These are phyloP conservation scores for Leccinum imitatum DNA, from an alignment of 768 basidiomycete genomes.

Conservation along the genomic window DNA sequence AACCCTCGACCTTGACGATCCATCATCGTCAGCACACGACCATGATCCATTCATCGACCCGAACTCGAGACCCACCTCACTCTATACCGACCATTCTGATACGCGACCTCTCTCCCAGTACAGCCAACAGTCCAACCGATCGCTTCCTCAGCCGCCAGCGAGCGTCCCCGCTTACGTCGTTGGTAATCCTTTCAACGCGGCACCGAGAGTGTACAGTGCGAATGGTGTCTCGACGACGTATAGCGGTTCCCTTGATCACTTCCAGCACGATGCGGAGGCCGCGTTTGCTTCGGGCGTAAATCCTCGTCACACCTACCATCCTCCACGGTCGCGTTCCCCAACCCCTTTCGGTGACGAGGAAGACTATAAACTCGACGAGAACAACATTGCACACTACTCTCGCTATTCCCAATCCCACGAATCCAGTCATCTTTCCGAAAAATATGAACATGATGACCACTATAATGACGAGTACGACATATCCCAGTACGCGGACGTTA, in stretches of 20 bases:
- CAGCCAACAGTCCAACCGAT: conserved; percentile 35
- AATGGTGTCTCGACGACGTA: conserved; percentile 36
- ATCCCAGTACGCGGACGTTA: conserved; percentile 30
- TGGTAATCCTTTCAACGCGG: conserved; percentile 27
- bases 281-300: conserved; percentile 66
- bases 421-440: conserved; percentile 24
- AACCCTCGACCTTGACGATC: conserved; percentile 52
- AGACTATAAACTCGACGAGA: conserved; percentile 59
- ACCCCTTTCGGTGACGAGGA: conserved; percentile 75
- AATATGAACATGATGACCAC: conserved; percentile 14
- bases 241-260: conserved; percentile 49
- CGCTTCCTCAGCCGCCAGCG: conserved; percentile 25
- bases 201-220: conserved; percentile 3
- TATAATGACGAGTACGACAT: conserved; percentile 31
- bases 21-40: conserved; percentile 30
- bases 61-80: conserved; percentile 29
- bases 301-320: conserved; percentile 46
- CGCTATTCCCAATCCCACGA: conserved; percentile 34
- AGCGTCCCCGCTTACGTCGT: conserved; percentile 14
- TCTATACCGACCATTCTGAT: conserved; percentile 29
- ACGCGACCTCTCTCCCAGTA: conserved; percentile 34
- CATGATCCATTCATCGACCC: conserved; percentile 31
- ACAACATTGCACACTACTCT: conserved; percentile 57
- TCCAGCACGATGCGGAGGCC: conserved; percentile 63
- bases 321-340: conserved; percentile 70